These are phyloP conservation scores for Aurantiochytrium sp. DNA, from an alignment of 108 stramenopile genomes.

Conservation along the genomic window DNA sequence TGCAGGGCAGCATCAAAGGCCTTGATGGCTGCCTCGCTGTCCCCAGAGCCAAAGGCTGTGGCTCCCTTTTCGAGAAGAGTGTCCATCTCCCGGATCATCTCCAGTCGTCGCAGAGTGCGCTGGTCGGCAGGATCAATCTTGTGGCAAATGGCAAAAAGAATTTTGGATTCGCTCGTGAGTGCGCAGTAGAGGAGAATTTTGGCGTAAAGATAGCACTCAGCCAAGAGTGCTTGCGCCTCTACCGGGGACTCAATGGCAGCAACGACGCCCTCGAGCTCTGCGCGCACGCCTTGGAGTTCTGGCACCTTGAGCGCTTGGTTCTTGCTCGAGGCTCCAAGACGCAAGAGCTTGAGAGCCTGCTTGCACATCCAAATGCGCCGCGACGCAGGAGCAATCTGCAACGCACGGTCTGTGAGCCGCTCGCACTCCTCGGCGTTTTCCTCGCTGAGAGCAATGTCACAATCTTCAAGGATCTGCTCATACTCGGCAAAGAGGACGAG, in stretches of 20 bases:
- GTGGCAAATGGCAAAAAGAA: neutral
- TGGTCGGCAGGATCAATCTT: neutral
- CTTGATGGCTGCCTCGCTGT: neutral
- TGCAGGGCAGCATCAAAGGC: neutral
- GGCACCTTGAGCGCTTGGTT: neutral
- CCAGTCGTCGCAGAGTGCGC: neutral
- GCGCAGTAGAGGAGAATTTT: neutral
- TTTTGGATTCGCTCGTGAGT: neutral
- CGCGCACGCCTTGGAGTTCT: neutral
- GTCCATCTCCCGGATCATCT: neutral
- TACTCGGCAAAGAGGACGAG: neutral
- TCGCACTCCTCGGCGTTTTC: neutral
- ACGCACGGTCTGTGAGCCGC: neutral
- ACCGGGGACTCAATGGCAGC: neutral
- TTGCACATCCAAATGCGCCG: neutral
- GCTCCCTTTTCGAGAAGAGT: neutral
- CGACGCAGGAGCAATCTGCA: conserved; percentile 2
- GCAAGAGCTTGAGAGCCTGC: neutral
- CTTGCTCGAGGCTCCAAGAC: neutral
- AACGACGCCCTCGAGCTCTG: neutral
- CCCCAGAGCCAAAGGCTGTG: neutral
- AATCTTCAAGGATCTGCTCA: neutral
- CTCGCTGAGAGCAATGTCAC: neutral
- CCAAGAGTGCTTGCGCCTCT: neutral
- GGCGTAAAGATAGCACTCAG: neutral